A percentile compares a stretch with the other conserved stretches of the same genome.
Evolutionary conservation across 1,284 basidiomycete species (phyloP).

Genomic region (Mycosarcoma maydis): DNA sequence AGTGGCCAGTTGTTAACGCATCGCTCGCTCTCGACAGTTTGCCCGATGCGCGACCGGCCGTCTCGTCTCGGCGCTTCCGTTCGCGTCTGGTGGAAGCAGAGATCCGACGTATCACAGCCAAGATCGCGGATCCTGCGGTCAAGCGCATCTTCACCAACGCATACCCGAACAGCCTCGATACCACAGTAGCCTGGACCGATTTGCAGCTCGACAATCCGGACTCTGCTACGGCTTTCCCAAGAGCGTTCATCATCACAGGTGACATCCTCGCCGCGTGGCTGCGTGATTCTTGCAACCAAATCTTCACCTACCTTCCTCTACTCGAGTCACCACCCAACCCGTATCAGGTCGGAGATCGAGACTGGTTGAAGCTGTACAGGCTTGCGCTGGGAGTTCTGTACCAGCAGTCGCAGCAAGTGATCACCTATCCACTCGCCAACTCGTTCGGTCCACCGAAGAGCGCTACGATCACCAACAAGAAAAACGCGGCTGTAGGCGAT

Average conservation of each 20-base stretch:
- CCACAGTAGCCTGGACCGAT: conserved; percentile 52
- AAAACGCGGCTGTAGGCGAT: conserved; percentile 34
- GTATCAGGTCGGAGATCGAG: conserved; percentile 21
- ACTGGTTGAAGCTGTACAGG: conserved; percentile 51
- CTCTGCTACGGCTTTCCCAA: conserved; percentile 33
- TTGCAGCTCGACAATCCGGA: conserved; percentile 35
- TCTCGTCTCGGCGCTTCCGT: conserved; percentile 28
- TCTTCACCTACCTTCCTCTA: conserved; percentile 44
- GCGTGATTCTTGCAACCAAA: conserved; percentile 46
- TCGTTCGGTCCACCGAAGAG: conserved; percentile 48
- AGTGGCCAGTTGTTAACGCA: conserved; percentile 20
- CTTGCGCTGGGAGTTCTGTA: conserved; percentile 46
- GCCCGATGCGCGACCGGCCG: conserved; percentile 37
- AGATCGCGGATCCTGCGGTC: conserved; percentile 44
- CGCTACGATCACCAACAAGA: conserved; percentile 41
- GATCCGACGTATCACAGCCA: conserved; percentile 28
- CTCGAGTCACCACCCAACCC: conserved; percentile 20
- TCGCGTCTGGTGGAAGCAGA: conserved; percentile 45
- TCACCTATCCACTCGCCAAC: conserved; percentile 45
- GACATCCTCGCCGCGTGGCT: conserved; percentile 53
- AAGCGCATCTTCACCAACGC: conserved; percentile 44
- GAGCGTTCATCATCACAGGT: conserved; percentile 52
- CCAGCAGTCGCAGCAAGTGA: conserved; percentile 47
- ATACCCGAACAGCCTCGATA: conserved; percentile 52
- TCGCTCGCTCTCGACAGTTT: conserved; percentile 32